Evolutionary conservation across 768 basidiomycete species (phyloP), one percentile per base, ranked within the genome.

Genomic region (Tephrocybe sp.): DNA sequence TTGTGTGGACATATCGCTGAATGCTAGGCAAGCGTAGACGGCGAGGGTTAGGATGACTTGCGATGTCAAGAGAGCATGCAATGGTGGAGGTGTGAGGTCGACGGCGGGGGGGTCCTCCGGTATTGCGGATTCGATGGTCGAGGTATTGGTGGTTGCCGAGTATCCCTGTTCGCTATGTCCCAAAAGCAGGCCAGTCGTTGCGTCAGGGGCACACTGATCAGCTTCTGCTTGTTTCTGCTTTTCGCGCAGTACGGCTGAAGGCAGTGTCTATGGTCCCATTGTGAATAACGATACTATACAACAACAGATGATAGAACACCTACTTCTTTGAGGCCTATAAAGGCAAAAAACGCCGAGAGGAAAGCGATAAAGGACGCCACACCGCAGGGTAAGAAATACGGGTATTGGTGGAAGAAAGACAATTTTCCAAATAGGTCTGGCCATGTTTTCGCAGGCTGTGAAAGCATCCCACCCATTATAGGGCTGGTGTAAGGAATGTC

Each of bases 1-100:
- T 16, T 59, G 55, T 37, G 65, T 57, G 34, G 59, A 54, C 66
- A 73, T 72, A 49, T 72, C 71, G 23, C 60, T 48, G 61, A 76
- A 75, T 9, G 67, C 39, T 16, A 73, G 61, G 56, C 68, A 67
- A 5, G 59, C 55, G 47, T 70, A 64, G 51, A 66, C 70, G 27
- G 65, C 15, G 30, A 69, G 54, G 3, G 64, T 61, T 38, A 69
- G 47, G 6, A 71, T 47, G 23, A 73, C 60, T 16, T 57, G 61
- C 1, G 63, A 65, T 10, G 59, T 58, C 29, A 74, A 52, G 4
- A 70, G 55, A 6, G 55, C 50, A 10, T 58, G 48, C 8, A 66
- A 45, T 12, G 66, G 47, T 19, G 53, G 56, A 16, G 53, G 59
- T 48, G 47, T n/a, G 8, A 18, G 25, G 31, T 41, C 31, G 27